A percentile compares a stretch with the other conserved stretches of the same genome.
Conservation (phyloP, 2,329 filamentous ascomycete species). For the Venturia aucupariae region DNA sequence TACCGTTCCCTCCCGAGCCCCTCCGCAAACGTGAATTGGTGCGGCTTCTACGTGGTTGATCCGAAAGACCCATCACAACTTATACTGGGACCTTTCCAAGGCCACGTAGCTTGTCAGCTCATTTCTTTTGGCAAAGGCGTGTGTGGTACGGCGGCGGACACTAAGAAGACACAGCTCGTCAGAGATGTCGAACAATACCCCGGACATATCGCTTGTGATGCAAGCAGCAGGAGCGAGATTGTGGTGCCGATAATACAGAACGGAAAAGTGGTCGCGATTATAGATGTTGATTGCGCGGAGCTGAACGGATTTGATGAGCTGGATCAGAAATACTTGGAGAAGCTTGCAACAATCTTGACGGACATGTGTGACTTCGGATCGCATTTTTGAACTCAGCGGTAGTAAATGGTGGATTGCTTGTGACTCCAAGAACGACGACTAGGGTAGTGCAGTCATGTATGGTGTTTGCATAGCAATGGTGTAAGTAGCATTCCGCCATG, state of each 20-base stretch:
- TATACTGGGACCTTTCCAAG: slow-evolving; percentile 72
- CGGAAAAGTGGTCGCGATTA: slow-evolving; percentile 58
- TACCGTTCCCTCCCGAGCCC: slow-evolving; percentile 62
- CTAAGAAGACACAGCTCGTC: slow-evolving; percentile 52
- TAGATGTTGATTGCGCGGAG: slow-evolving; percentile 69
- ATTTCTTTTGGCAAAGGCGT: slow-evolving; percentile 67
- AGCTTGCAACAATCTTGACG: slow-evolving; percentile 51
- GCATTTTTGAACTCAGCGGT: neutral
- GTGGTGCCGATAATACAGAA: slow-evolving; percentile 60
- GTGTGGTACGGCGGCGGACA: slow-evolving; percentile 60
- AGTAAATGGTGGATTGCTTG: neutral
- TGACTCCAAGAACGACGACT: neutral
- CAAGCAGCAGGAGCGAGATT: slow-evolving; percentile 67
- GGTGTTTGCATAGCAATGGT: neutral
- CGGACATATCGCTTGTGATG: slow-evolving; percentile 75
- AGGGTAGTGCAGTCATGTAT: too few relatives aligned
- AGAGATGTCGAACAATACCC: slow-evolving; percentile 65
- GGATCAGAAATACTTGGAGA: slow-evolving; percentile 57
- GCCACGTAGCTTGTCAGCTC: slow-evolving; percentile 68
- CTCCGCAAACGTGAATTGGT: slow-evolving; percentile 65
- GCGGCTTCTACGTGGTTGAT: slow-evolving; percentile 67
- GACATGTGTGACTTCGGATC: slow-evolving; percentile 52
- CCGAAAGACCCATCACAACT: slow-evolving; percentile 41
- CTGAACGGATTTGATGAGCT: slow-evolving; percentile 58
- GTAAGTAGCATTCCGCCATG: neutral